phyloP scores from a whole-genome alignment of 805 yeast genomes.

The Metschnikowia lunata region DNA sequence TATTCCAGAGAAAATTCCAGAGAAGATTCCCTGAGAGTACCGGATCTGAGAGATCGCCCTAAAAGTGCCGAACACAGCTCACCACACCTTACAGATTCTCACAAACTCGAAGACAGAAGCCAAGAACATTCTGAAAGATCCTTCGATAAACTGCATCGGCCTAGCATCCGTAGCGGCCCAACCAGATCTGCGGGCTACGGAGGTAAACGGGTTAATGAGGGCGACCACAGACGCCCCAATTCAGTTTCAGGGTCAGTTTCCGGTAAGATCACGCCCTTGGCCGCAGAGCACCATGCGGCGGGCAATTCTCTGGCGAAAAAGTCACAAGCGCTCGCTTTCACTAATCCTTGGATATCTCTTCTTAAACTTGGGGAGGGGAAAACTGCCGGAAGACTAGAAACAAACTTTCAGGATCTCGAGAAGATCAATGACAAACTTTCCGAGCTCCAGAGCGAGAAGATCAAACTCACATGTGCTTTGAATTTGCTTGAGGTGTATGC shows the following conservation, averaged over 20 bases:
- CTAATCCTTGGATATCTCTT: constrained; percentile 32
- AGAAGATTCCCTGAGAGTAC: background rate
- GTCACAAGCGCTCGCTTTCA: background rate
- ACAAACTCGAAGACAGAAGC: background rate
- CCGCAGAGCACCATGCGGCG: background rate
- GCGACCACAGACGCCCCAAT: background rate
- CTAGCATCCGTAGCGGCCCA: background rate
- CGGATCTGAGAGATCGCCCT: background rate
- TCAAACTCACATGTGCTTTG: constrained; percentile 17
- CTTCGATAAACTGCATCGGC: background rate
- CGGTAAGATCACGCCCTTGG: background rate
- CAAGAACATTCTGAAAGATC: background rate
- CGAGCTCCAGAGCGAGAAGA: constrained; percentile 23
- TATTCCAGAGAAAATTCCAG: background rate
- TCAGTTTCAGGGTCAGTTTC: background rate
- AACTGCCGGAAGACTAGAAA: constrained; percentile 23
- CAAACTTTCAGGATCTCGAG: constrained; percentile 23
- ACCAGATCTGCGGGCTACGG: background rate
- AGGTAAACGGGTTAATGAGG: constrained; percentile 1
- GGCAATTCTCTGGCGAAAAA: background rate
- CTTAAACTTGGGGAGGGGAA: constrained; percentile 26
- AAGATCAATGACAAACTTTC: constrained; percentile 22
- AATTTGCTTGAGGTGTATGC: constrained; percentile 20
- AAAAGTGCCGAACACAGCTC: background rate
- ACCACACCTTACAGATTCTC: background rate